Conservation (phyloP, 257 asterid genomes). For the Euphrasia confusa region DNA sequence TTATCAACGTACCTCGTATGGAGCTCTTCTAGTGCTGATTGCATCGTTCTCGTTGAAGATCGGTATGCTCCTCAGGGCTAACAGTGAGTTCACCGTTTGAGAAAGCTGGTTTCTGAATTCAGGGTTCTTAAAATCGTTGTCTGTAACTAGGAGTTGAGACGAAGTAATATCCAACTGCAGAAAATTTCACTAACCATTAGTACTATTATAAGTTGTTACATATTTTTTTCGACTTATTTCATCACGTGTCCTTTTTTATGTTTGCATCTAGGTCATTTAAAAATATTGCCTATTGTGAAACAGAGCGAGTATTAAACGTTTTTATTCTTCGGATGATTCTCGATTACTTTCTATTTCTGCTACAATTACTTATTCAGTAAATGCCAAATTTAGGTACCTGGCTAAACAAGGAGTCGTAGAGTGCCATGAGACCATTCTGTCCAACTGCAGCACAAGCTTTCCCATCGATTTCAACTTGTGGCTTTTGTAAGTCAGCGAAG, state of each 20-base stretch:
- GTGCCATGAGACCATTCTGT: conserved; percentile 67
- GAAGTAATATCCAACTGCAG: conserved; percentile 74
- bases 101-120: conserved; percentile 63
- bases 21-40: conserved; percentile 72
- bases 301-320: no score
- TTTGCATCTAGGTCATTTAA: no score
- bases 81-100: conserved; percentile 56
- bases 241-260: no score
- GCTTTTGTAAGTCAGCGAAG: conserved; percentile 61
- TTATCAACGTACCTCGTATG: conserved; percentile 55
- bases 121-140: conserved; percentile 64
- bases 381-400: conserved; percentile 34
- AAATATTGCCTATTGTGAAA: no score
- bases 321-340: no score
- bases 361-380: no score
- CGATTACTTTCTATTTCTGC: no score
- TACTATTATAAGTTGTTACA: no score
- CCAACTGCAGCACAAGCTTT: conserved; percentile 81
- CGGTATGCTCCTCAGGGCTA: conserved; percentile 62
- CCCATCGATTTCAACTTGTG: conserved; percentile 62
- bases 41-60: conserved; percentile 84
- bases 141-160: conserved; percentile 81
- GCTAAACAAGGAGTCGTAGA: conserved; percentile 55
- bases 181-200: background rate
- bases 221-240: no score